A percentile compares a stretch with the other conserved stretches of the same genome.
Evolutionary conservation across 1,284 basidiomycete genomes (phyloP).

Genomic region (Naganishia albida): DNA sequence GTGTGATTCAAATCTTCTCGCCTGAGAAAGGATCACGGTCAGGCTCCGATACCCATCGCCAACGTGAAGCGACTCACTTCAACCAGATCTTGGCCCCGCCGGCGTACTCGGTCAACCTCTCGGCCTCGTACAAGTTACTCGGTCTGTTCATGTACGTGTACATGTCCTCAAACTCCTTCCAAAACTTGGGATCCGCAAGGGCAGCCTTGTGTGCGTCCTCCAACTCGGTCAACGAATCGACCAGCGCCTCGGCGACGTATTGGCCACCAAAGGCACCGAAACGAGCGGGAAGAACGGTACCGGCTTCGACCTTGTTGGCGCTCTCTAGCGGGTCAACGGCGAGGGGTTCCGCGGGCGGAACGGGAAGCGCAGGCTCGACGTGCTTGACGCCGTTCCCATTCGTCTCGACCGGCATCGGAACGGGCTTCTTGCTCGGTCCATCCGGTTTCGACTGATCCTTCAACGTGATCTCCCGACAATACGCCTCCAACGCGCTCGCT

Average conservation of each 20-base stretch:
- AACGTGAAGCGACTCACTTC: conserved; percentile 63
- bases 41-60: conserved; percentile 30
- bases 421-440: conserved; percentile 37
- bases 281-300: conserved; percentile 67
- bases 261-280: conserved; percentile 97
- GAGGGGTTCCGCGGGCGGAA: conserved; percentile 42
- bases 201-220: conserved; percentile 88
- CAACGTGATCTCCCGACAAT: conserved; percentile 69
- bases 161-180: conserved; percentile 85
- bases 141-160: conserved; percentile 88
- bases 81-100: conserved; percentile 96
- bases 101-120: conserved; percentile 71
- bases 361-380: conserved; percentile 45
- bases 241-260: conserved; percentile 92
- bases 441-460: conserved; percentile 58
- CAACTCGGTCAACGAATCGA: conserved; percentile 86
- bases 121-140: conserved; percentile 70
- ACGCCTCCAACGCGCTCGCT: conserved; percentile 67
- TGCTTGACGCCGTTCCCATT: conserved; percentile 34
- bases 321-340: conserved; percentile 39
- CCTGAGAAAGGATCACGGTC: conserved; percentile 32
- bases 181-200: conserved; percentile 84
- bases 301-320: conserved; percentile 34
- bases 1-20: conserved; percentile 74
- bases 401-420: conserved; percentile 26